A percentile compares a stretch with the other conserved stretches of the same genome.
phyloP scores from a whole-genome alignment of 768 basidiomycete species.

The Tricholoma bakamatsutake region DNA sequence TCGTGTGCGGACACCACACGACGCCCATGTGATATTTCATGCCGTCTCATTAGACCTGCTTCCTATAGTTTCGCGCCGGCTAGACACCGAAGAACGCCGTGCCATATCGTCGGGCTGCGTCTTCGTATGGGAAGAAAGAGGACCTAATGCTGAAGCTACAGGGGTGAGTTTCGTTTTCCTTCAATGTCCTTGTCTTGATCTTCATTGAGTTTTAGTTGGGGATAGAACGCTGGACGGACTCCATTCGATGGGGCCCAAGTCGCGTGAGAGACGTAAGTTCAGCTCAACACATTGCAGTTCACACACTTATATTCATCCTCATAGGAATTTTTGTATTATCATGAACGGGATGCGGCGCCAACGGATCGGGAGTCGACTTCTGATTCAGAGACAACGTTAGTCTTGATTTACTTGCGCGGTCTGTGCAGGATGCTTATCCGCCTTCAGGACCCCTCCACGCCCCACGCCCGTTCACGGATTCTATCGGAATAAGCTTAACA shows the following conservation, averaged over 20 bases:
- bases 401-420: slow-evolving; percentile 7
- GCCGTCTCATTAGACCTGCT: slow-evolving; percentile 53
- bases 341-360: slow-evolving; percentile 54
- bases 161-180: slow-evolving; percentile 40
- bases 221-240: slow-evolving; percentile 81
- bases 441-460: slow-evolving; percentile 17
- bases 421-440: slow-evolving; percentile 2
- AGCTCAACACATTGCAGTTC: background rate
- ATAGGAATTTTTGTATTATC: slow-evolving; percentile 75
- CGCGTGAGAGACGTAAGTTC: slow-evolving; percentile 65
- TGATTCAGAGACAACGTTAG: slow-evolving; percentile 47
- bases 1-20: slow-evolving; percentile 56
- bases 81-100: slow-evolving; percentile 73
- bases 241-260: slow-evolving; percentile 74
- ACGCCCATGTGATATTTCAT: slow-evolving; percentile 73
- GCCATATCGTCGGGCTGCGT: slow-evolving; percentile 66
- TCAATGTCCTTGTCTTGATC: slow-evolving; percentile 4
- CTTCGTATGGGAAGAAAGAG: slow-evolving; percentile 82
- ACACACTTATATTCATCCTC: slow-evolving; percentile 2
- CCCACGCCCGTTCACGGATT: slow-evolving; percentile 21
- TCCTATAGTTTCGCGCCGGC: slow-evolving; percentile 63
- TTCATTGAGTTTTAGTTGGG: slow-evolving; percentile 43
- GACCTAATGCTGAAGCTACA: slow-evolving; percentile 57
- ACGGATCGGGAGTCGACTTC: slow-evolving; percentile 41
- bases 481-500: slow-evolving; percentile 49